These are phyloP conservation scores for Pugionium cornutum DNA, from an alignment of 345 rosid species.

Conservation along the genomic window DNA sequence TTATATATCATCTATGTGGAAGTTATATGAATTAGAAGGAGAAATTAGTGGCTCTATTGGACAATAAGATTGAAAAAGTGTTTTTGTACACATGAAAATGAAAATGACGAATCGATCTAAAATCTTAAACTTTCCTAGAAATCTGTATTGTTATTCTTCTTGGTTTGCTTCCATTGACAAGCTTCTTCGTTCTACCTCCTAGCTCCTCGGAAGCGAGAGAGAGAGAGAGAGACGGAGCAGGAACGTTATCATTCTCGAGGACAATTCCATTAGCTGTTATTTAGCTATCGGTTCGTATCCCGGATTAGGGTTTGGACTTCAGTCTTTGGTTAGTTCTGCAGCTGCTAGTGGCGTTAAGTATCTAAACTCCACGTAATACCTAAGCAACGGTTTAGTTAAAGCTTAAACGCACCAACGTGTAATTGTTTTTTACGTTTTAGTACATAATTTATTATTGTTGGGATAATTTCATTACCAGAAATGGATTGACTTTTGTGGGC, in stretches of 20 bases:
- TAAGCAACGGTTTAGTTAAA: too few relatives aligned
- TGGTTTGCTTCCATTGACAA: conserved; percentile 47
- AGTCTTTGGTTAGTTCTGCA: background rate
- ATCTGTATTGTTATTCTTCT: conserved; percentile 35
- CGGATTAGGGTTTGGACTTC: background rate
- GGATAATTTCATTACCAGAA: too few relatives aligned
- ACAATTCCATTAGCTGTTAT: conserved; percentile 58
- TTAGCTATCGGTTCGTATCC: conserved; percentile 40
- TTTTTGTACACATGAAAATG: too few relatives aligned
- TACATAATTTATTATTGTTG: too few relatives aligned
- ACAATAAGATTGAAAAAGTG: background rate
- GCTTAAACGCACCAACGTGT: too few relatives aligned
- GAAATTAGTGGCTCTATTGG: background rate
- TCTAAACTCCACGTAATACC: too few relatives aligned
- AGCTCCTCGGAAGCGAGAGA: conserved; percentile 67
- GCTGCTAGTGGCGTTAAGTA: too few relatives aligned
- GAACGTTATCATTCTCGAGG: conserved; percentile 69
- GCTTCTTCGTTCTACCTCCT: conserved; percentile 48
- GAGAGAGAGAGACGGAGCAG: conserved; percentile 77
- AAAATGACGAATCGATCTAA: too few relatives aligned
- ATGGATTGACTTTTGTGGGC: background rate
- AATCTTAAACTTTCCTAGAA: too few relatives aligned
- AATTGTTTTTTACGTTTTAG: too few relatives aligned
- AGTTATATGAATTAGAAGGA: too few relatives aligned
- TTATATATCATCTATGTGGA: too few relatives aligned